Evolutionary conservation across 768 basidiomycete genomes (phyloP).

Genomic region (Termitomyces sp.): DNA sequence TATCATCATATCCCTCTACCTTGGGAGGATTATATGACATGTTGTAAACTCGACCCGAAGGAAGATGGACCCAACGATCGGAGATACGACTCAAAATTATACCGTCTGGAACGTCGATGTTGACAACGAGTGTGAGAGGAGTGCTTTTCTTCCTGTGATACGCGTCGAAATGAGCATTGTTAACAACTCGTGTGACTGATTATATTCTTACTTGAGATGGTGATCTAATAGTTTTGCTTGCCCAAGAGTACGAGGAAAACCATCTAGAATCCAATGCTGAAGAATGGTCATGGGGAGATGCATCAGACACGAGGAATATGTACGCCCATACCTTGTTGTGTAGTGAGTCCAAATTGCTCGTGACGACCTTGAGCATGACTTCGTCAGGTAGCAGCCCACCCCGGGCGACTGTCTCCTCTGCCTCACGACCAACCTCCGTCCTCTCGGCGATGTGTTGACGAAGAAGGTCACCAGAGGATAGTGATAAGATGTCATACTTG

Average conservation of each 20-base stretch:
- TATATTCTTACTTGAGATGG: slow-evolving; percentile 59
- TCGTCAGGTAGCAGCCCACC: slow-evolving; percentile 81
- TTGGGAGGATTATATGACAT: slow-evolving; percentile 84
- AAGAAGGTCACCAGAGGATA: slow-evolving; percentile 85
- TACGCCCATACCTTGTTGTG: slow-evolving; percentile 58
- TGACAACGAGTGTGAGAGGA: slow-evolving; percentile 79
- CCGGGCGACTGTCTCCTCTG: slow-evolving; percentile 74
- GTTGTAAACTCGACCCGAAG: slow-evolving; percentile 90
- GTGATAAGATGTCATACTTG: slow-evolving; percentile 74
- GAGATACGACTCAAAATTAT: slow-evolving; percentile 84
- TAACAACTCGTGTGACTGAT: slow-evolving; percentile 4
- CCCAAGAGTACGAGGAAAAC: slow-evolving; percentile 86
- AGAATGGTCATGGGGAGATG: not conserved
- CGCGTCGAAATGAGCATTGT: not conserved
- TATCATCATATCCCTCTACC: slow-evolving; percentile 77
- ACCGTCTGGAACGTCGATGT: slow-evolving; percentile 86
- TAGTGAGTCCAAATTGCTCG: slow-evolving; percentile 65
- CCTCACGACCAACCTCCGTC: slow-evolving; percentile 72
- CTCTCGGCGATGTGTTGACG: slow-evolving; percentile 78
- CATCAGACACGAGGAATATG: not conserved
- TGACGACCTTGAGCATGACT: slow-evolving; percentile 74
- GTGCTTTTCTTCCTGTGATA: slow-evolving; percentile 51
- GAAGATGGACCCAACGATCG: slow-evolving; percentile 86
- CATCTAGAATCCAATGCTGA: slow-evolving; percentile 91
- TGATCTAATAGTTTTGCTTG: slow-evolving; percentile 80